These are phyloP conservation scores for Podospora appendiculata DNA, from an alignment of 495 filamentous ascomycete species.

Conservation along the genomic window DNA sequence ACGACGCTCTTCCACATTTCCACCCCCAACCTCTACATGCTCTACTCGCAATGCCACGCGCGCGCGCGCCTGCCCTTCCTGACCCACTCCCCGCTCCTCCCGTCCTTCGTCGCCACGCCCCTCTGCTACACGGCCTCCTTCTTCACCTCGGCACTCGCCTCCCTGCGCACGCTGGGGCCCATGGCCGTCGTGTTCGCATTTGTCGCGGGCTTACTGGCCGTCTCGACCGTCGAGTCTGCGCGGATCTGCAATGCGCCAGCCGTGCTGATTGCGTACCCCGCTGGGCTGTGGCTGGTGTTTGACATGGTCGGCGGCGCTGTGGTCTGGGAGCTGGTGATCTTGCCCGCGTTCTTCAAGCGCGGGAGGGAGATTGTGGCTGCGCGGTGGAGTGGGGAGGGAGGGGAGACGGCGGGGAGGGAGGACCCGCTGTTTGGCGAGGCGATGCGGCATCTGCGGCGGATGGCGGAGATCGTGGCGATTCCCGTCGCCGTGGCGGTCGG, in stretches of 20 bases:
- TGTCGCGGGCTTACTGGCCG: constrained; percentile 26
- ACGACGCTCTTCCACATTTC: constrained; percentile 18
- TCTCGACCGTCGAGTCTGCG: constrained; percentile 29
- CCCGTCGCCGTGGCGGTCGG: constrained; percentile 30
- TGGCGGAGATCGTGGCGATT: constrained; percentile 30
- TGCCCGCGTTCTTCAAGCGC: constrained; percentile 32
- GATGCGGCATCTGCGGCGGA: constrained; percentile 24
- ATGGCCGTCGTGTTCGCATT: constrained; percentile 23
- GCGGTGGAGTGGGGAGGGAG: background rate
- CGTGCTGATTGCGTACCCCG: constrained; percentile 27
- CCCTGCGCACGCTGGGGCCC: constrained; percentile 14
- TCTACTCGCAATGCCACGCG: constrained; percentile 36
- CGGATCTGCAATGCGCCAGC: constrained; percentile 26
- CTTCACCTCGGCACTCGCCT: constrained; percentile 23
- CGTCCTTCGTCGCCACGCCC: constrained; percentile 21
- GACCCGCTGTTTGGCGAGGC: constrained; percentile 20
- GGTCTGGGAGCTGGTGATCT: constrained; percentile 33
- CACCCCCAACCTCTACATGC: constrained; percentile 31
- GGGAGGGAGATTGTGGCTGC: constrained; percentile 19
- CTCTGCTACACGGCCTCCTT: constrained; percentile 32
- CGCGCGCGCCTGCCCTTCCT: constrained; percentile 26
- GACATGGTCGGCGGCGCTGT: constrained; percentile 32
- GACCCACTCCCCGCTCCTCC: constrained; percentile 17
- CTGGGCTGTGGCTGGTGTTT: constrained; percentile 29
- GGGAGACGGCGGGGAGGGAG: constrained; percentile 3